Evolutionary conservation across 2,329 filamentous ascomycete species (phyloP).

Genomic region (Xylariaceae sp.): DNA sequence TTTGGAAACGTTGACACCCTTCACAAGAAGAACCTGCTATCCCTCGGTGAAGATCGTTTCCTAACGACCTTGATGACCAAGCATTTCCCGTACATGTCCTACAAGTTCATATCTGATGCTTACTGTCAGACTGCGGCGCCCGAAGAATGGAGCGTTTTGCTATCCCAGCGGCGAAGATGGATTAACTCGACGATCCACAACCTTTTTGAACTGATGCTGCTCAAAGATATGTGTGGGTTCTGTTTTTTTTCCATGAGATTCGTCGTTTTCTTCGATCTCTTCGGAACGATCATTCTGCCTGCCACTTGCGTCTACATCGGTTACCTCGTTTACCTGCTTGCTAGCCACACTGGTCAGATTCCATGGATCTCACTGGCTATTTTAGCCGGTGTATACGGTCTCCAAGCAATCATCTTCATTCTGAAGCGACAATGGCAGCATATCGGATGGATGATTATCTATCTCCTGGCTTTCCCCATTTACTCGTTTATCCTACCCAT

Average conservation of each 20-base stretch:
- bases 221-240: slow-evolving; percentile 96
- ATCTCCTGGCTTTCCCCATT: slow-evolving; percentile 90
- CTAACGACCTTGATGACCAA: slow-evolving; percentile 98
- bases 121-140: slow-evolving; percentile 92
- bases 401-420: slow-evolving; percentile 94
- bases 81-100: slow-evolving; percentile 91
- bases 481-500: slow-evolving; percentile 87
- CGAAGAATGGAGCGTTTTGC: slow-evolving; percentile 85
- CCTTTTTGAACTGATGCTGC: slow-evolving; percentile 79
- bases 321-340: slow-evolving; percentile 80
- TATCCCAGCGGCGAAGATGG: slow-evolving; percentile 98
- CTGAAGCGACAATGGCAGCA: slow-evolving; percentile 98
- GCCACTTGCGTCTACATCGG: slow-evolving; percentile 82
- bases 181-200: slow-evolving; percentile 99
- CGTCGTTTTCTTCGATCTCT: slow-evolving; percentile 89
- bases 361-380: slow-evolving; percentile 85
- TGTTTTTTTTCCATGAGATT: slow-evolving; percentile 99
- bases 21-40: slow-evolving; percentile 79
- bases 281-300: slow-evolving; percentile 87
- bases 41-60: slow-evolving; percentile 79
- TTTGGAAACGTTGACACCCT: slow-evolving; percentile 89
- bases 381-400: slow-evolving; percentile 86
- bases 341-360: slow-evolving; percentile 66
- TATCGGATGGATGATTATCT: slow-evolving; percentile 99
- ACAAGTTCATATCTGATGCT: slow-evolving; percentile 92